These are phyloP conservation scores for Neckera pumila DNA, from an alignment of 225 moss, liverwort and hornwort genomes.

Conservation along the genomic window DNA sequence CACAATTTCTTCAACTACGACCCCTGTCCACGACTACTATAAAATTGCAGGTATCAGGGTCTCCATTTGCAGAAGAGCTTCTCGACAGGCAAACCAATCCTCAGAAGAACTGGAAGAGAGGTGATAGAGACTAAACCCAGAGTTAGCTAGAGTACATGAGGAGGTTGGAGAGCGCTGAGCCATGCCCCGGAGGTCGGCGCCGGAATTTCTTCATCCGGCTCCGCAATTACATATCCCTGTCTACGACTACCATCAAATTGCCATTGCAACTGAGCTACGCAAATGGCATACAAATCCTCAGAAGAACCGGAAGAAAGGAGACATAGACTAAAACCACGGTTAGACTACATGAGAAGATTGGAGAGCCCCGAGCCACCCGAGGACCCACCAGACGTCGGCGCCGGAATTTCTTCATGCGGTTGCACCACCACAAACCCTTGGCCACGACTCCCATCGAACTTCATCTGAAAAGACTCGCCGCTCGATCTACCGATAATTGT, in stretches of 20 bases:
- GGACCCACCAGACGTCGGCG: neutral
- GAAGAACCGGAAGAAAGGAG: neutral
- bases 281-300: neutral
- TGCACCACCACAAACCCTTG: constrained; percentile 65
- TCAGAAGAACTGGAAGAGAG: neutral
- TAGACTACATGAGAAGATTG: neutral
- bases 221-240: neutral
- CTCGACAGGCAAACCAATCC: neutral
- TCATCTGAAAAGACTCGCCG: constrained; percentile 63
- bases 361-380: neutral
- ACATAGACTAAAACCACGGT: neutral
- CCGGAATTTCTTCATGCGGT: constrained; percentile 33
- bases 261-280: neutral
- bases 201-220: neutral
- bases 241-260: neutral
- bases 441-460: constrained; percentile 45
- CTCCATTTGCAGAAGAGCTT: neutral
- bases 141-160: neutral
- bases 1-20: neutral
- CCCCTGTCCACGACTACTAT: neutral
- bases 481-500: constrained; percentile 37
- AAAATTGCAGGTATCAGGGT: neutral
- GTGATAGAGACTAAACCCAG: neutral
- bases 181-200: neutral
- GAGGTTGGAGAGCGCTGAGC: neutral